Evolutionary conservation across 805 yeast genomes (phyloP).

Genomic region (Metschnikowia lunata): DNA sequence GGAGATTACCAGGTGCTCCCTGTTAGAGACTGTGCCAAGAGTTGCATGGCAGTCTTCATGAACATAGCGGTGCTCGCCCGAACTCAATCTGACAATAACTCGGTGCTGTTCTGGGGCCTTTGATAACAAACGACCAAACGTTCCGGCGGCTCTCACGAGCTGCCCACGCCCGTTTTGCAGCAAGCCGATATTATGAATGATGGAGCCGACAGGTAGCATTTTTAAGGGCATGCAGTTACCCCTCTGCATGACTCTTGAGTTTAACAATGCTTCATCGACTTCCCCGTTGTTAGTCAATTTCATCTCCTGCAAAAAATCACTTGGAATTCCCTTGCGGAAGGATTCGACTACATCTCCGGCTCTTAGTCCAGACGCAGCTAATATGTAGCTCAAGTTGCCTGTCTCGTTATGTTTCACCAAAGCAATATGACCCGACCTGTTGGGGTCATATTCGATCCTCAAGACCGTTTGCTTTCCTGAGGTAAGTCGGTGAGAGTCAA

Average conservation of each 20-base stretch:
- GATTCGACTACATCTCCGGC: constrained; percentile 89
- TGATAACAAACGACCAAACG: constrained; percentile 83
- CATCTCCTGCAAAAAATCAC: constrained; percentile 71
- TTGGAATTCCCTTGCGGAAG: constrained; percentile 84
- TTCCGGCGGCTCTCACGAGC: constrained; percentile 90
- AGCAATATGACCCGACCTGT: constrained; percentile 91
- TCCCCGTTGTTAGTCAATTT: constrained; percentile 59
- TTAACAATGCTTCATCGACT: constrained; percentile 85
- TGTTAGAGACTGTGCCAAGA: constrained; percentile 86
- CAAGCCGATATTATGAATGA: constrained; percentile 83
- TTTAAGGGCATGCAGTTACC: constrained; percentile 92
- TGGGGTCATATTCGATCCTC: constrained; percentile 94
- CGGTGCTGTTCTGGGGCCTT: constrained; percentile 65
- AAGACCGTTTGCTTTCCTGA: constrained; percentile 75
- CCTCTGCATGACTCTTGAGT: constrained; percentile 80
- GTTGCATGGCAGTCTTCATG: constrained; percentile 87
- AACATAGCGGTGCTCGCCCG: constrained; percentile 93
- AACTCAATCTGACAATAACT: constrained; percentile 77
- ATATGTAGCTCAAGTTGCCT: constrained; percentile 66
- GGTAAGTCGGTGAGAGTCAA: constrained; percentile 66
- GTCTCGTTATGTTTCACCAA: constrained; percentile 62
- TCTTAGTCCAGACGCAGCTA: constrained; percentile 90
- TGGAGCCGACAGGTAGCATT: constrained; percentile 93
- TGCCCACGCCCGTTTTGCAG: constrained; percentile 70
- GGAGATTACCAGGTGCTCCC: constrained; percentile 82